Evolutionary conservation across 345 rosid genomes (phyloP).

Genomic region (Sonneratia caseolaris): DNA sequence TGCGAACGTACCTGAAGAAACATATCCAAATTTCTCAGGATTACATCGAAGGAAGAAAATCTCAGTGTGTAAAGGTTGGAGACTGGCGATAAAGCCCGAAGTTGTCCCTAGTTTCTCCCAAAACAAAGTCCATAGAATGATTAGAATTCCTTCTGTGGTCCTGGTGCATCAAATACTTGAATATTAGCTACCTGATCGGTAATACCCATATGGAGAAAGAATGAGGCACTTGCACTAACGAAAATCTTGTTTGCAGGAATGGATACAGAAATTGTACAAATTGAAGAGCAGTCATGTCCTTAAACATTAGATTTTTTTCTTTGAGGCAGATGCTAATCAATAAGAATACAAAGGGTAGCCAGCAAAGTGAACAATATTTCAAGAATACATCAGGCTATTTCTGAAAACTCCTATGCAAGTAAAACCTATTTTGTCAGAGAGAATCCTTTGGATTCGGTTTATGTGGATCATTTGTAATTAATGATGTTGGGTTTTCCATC

Average conservation of each 20-base stretch:
- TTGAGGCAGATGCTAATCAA: neutral
- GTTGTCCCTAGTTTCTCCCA: conserved; percentile 82
- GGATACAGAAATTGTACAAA: neutral
- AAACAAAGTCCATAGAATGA: conserved; percentile 69
- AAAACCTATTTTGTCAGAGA: neutral
- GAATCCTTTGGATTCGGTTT: neutral
- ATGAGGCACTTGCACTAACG: conserved; percentile 33
- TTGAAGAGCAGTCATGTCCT: neutral
- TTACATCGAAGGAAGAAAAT: neutral
- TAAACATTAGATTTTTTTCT: neutral
- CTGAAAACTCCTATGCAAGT: neutral
- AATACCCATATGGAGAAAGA: neutral
- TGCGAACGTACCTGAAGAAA: conserved; percentile 69
- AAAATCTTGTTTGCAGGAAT: conserved; percentile 44
- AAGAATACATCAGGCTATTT: neutral
- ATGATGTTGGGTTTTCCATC: neutral
- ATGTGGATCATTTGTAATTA: neutral
- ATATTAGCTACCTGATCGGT: neutral
- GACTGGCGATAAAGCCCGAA: conserved; percentile 14
- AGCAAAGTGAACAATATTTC: neutral
- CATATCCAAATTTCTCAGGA: neutral
- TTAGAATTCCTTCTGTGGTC: conserved; percentile 84
- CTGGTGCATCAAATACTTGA: conserved; percentile 23
- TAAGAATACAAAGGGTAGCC: neutral
- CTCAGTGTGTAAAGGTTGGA: neutral